Percentiles rank a stretch among this genome's conserved stretches.
Evolutionary conservation across 306 rosid species (phyloP).

Genomic region (Lathyrus tuberosus): DNA sequence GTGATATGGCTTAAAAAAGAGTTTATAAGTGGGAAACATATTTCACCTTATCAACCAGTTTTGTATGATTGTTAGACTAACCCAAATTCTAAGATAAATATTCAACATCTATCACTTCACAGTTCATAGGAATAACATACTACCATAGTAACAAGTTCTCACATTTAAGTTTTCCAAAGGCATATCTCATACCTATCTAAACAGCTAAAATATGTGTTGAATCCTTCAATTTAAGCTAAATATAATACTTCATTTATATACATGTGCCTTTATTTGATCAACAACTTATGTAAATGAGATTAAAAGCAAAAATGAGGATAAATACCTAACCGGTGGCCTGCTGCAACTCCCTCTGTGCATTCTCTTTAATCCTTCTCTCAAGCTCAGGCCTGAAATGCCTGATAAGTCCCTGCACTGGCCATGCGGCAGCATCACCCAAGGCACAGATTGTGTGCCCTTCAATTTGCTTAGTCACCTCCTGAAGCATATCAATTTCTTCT

Average conservation of each 20-base stretch:
- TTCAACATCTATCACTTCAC: slow-evolving; percentile 7
- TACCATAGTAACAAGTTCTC: slow-evolving; percentile 2
- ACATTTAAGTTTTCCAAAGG: slow-evolving; percentile 22
- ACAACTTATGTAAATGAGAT: slow-evolving; percentile 20
- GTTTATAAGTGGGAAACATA: background rate
- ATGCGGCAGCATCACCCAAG: slow-evolving; percentile 98
- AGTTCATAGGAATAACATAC: slow-evolving; percentile 1
- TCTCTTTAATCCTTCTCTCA: slow-evolving; percentile 92
- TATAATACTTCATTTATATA: background rate
- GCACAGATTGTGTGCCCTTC: slow-evolving; percentile 99
- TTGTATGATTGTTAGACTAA: background rate
- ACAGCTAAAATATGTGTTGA: slow-evolving; percentile 20
- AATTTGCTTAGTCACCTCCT: slow-evolving; percentile 96
- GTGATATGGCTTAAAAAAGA: background rate
- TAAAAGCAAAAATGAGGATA: slow-evolving; percentile 22
- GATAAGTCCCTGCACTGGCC: slow-evolving; percentile 99
- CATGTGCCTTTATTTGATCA: background rate
- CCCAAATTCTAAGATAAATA: slow-evolving; percentile 8
- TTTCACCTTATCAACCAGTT: background rate
- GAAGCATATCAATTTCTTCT: slow-evolving; percentile 99
- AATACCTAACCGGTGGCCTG: slow-evolving; percentile 73
- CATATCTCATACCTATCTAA: slow-evolving; percentile 10
- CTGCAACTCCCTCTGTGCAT: slow-evolving; percentile 84
- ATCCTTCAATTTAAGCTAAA: slow-evolving; percentile 29
- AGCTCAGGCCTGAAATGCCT: slow-evolving; percentile 98